Percentiles rank a stretch among this genome's conserved stretches.
Conservation (phyloP, 139 green algal genomes). For the Chlamydomonas sp. region DNA sequence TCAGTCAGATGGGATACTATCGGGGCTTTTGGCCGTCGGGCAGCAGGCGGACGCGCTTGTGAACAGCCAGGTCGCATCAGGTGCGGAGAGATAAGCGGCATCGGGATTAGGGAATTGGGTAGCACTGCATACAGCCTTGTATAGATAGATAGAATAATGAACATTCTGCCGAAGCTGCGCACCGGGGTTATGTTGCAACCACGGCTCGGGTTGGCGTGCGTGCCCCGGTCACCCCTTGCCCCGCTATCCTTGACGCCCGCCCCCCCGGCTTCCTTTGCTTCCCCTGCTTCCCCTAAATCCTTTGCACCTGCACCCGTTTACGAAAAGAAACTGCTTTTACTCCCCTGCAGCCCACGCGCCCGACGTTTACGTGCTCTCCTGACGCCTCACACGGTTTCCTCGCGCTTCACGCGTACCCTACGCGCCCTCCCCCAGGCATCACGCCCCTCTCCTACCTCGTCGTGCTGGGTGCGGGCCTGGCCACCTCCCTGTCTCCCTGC, state of each 20-base stretch:
- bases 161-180: too few species aligned
- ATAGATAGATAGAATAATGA: too few species aligned
- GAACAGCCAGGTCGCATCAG: slow-evolving; percentile 49
- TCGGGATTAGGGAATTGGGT: background rate
- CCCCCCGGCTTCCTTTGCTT: too few species aligned
- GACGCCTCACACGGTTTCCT: background rate
- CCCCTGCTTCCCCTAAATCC: too few species aligned
- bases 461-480: slow-evolving; percentile 85
- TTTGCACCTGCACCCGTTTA: too few species aligned
- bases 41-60: slow-evolving; percentile 60
- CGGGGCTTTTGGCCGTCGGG: slow-evolving; percentile 52
- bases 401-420: background rate
- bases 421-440: slow-evolving; percentile 46
- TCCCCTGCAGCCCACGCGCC: background rate
- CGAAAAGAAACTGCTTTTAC: too few species aligned
- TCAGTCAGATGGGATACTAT: background rate
- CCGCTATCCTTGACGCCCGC: too few species aligned
- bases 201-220: too few species aligned
- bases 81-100: background rate
- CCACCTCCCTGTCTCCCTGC: slow-evolving; percentile 95
- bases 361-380: background rate
- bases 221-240: too few species aligned
- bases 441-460: slow-evolving; percentile 74
- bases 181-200: too few species aligned
- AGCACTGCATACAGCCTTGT: background rate